Evolutionary conservation across 768 basidiomycete species (phyloP), one percentile per base, ranked within the genome.

Genomic region (Rhodotorula diobovata): DNA sequence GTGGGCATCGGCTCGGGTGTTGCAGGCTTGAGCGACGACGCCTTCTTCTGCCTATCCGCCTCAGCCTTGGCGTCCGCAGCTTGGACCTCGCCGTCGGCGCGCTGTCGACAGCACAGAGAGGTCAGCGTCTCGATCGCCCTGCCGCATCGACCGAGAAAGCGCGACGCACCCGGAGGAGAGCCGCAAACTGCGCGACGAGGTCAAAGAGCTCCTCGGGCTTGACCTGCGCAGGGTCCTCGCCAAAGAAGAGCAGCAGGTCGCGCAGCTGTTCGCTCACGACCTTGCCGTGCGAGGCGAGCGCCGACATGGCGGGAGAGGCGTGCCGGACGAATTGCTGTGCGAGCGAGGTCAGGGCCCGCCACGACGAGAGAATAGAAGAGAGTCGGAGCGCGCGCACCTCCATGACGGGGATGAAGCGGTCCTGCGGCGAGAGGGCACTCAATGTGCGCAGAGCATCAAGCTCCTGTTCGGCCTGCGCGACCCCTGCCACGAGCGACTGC

Each of bases 121-220:
- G 32, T 55, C 54, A 55, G 54, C 18, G 4, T 2, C 21, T 18
- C 15, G 34, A 28, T 28, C 14, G n/a, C n/a, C n/a, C 6, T 2
- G 14, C 23, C 54, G 18, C 23, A 21, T n/a, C 20, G 28, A 32
- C 4, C 48, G n/a, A 53, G 61, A 48, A 28, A 18, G 16, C 23
- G 50, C 11, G 18, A 77, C 81, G 63, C 71, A 87, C 89, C 85
- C 88, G 87, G 30, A 93, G 82, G 1, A 86, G 86, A 0, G 86
- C 85, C 1, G 88, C 89, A 80, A 93, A 92, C 1, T 87, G 85
- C n/a, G 85, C 82, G 57, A 93, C 84, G 65, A 88, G 80, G 0
- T 84, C 85, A 76, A 96, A 94, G 78, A 96, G 87, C 71, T 90
- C 89, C 78, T 94, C 93, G 0, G 89, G 86, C 76, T 88, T 91